Evolutionary conservation across 805 yeast species (phyloP), one percentile per base, ranked within the genome.

Genomic region (Candida suzukii): DNA sequence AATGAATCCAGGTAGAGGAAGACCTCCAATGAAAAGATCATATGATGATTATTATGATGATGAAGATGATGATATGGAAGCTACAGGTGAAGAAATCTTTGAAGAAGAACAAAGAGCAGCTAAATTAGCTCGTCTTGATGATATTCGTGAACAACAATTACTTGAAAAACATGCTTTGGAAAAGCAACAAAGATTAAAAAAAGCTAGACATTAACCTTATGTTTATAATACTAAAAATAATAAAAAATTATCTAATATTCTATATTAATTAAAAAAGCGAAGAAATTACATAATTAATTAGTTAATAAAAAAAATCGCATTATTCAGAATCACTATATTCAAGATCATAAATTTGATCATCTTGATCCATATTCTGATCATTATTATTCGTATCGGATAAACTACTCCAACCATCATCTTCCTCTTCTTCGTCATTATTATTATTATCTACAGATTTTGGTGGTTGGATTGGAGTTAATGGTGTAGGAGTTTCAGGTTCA

Each of bases 51-150:
- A 63, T 29, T 66, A 70, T 39, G 78, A 74, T 41, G 74, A 70
- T 41, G 71, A 74, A 8, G 74, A 73, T 26, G 80, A 73, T 43
- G 88, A 86, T 53, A 91, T 93, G 97, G 98, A 91, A 57, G 96
- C 96, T 3, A 83, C 93, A 1, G 97, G 96, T 22, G 80, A 80
- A 22, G 97, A 91, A 47, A 78, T 93, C 20, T 64, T 88, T 33
- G 85, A 77, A 42, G 99, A 91, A 54, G 99, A 91, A 61, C 74
- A 67, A 46, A 54, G 74, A 27, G 82, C 96, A 12, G 68, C 78
- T 29, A 71, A 71, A 38, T 73, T 71, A 41, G 99, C 95, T 0
- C 72, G 75, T 49, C 47, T 71, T 31, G 99, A 93, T 56, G 99
- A 91, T 54, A 65, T 70, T 38, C 65, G 72, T 40, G 97, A 90